A percentile compares a stretch with the other conserved stretches of the same genome.
Conservation (phyloP, 306 rosid genomes). For the Lathyrus aphaca region DNA sequence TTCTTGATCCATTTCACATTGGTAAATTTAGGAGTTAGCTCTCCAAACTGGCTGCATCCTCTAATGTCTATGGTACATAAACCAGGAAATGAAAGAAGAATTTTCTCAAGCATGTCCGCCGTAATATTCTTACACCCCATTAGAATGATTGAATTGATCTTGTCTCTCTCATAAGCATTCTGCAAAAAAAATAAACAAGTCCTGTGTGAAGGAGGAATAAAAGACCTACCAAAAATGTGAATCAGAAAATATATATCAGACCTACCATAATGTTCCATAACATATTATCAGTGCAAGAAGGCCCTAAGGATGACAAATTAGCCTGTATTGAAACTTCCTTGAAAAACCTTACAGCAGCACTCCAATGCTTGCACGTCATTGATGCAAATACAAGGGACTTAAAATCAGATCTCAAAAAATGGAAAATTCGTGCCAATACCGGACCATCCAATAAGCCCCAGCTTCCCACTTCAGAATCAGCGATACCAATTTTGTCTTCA, state of each 20-base stretch:
- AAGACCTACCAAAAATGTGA: slow-evolving; percentile 21
- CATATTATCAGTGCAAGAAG: slow-evolving; percentile 71
- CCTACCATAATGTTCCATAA: slow-evolving; percentile 76
- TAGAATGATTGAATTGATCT: slow-evolving; percentile 74
- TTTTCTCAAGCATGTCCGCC: slow-evolving; percentile 74
- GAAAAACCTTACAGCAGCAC: slow-evolving; percentile 70
- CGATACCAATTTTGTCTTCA: slow-evolving; percentile 45
- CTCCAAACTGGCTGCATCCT: slow-evolving; percentile 85
- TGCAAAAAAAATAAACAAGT: slow-evolving; percentile 61
- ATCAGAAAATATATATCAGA: slow-evolving; percentile 38
- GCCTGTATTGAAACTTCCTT: slow-evolving; percentile 74
- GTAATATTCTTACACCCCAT: slow-evolving; percentile 76
- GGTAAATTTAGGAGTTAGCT: slow-evolving; percentile 62
- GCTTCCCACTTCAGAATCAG: slow-evolving; percentile 54
- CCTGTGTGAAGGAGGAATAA: slow-evolving; percentile 29
- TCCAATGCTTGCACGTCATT: slow-evolving; percentile 91
- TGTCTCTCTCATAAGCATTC: slow-evolving; percentile 70
- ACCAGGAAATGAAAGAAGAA: slow-evolving; percentile 70
- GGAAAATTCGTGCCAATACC: slow-evolving; percentile 77
- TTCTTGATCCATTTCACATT: slow-evolving; percentile 84
- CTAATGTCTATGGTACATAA: slow-evolving; percentile 77
- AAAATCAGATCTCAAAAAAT: slow-evolving; percentile 74
- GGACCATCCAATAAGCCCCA: slow-evolving; percentile 84
- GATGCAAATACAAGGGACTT: slow-evolving; percentile 80
- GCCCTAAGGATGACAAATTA: slow-evolving; percentile 76